Evolutionary conservation across 805 yeast genomes (phyloP).

Genomic region (Millerozyma miso): DNA sequence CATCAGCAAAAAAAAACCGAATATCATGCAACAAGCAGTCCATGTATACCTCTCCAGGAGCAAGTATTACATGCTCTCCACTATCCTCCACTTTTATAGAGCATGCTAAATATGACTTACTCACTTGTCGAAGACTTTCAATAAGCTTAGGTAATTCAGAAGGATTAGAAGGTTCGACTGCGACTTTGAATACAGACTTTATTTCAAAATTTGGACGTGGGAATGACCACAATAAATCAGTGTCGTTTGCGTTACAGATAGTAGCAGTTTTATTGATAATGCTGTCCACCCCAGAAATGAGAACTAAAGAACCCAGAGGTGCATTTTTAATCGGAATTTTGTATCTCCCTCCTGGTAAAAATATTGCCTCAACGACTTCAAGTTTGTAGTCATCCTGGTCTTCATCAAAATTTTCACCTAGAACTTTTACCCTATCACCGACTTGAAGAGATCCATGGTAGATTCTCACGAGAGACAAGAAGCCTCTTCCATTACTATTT

Average conservation of each 20-base stretch:
- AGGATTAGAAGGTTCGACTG: conserved; percentile 78
- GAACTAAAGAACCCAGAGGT: conserved; percentile 62
- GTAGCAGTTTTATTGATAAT: conserved; percentile 60
- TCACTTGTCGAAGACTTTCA: conserved; percentile 62
- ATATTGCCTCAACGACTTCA: conserved; percentile 40
- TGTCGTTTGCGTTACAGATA: conserved; percentile 29
- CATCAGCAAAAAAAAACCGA: conserved; percentile 52
- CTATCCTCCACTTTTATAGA: conserved; percentile 77
- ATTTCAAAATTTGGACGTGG: conserved; percentile 41
- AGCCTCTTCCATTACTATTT: conserved; percentile 46
- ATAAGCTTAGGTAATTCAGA: conserved; percentile 70
- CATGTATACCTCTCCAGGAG: conserved; percentile 83
- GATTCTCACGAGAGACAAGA: conserved; percentile 59
- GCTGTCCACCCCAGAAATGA: conserved; percentile 60
- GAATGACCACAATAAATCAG: conserved; percentile 21
- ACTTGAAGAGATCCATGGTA: conserved; percentile 53
- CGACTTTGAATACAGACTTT: conserved; percentile 69
- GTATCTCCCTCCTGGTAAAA: conserved; percentile 69
- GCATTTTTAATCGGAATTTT: conserved; percentile 50
- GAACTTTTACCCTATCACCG: conserved; percentile 46
- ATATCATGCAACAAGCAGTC: conserved; percentile 81
- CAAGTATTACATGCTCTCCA: conserved; percentile 78
- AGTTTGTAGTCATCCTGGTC: conserved; percentile 51
- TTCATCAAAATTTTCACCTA: conserved; percentile 50
- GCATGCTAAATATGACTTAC: conserved; percentile 61